Base-by-base conservation (phyloP, 768 basidiomycete species). In the Lactifluus piperatus region DNA sequence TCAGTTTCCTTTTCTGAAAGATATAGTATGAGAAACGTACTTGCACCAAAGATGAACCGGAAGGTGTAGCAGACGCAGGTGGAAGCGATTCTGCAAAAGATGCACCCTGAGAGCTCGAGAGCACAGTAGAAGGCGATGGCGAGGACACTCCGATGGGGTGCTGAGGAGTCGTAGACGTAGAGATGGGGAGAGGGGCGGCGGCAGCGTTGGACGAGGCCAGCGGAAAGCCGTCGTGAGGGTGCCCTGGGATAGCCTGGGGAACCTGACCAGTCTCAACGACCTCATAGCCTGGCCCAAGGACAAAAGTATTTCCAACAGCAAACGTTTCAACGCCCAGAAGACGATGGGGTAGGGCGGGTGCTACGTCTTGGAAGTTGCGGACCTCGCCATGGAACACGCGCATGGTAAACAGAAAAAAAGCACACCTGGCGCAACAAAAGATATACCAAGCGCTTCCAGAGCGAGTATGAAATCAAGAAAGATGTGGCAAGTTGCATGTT, bases 391-490 rank as follows among this genome's bases (percentile, higher is more conserved):
- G 13, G 7, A 52, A 43, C 3, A 0, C 5, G 22, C 16, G 37
- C 49, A 60, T 60, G 10, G 26, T 20, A 39, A 39, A 22, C 27
- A 36, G 13, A 30, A 54, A 11, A 54, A 39, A 32, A 10, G 54
- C 55, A 55, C 60, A 44, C 60, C 50, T 26, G 37, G 60, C 60
- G 60, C 60, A 52, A 61, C 36, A 47, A 24, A 4, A 14, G 16
- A 36, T 37, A 56, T 34, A 43, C 22, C 36, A 14, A 41, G 45
- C 6, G 50, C 54, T 61, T 56, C 60, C 60, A 61, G 55, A 61
- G 50, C 49, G 37, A n/a, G 20, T 27, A 41, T 20, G 27, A 30
- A 30, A 26, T 8, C 20, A n/a, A 24, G 18, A 43, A 24, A 4
- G 36, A 22, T 18, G 43, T 24, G 3, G 27, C n/a, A 13, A 14